Conservation (phyloP, 225 moss, liverwort and hornwort species). For the Physcomitrellopsis africana region DNA sequence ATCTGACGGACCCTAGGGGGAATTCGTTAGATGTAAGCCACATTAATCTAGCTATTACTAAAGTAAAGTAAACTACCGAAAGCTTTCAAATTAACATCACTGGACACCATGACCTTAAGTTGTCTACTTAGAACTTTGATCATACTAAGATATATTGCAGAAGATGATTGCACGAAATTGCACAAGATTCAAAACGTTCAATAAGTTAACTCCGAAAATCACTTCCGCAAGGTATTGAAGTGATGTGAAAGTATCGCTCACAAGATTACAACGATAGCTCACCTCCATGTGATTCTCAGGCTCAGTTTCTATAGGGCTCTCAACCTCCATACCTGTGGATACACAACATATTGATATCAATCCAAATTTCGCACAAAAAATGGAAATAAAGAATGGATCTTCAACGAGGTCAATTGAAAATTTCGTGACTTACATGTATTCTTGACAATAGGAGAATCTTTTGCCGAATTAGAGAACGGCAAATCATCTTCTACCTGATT, state of each 20-base stretch:
- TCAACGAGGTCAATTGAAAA: slow-evolving; percentile 1
- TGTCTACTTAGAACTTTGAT: slow-evolving; percentile 5
- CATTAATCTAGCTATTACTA: slow-evolving; percentile 6
- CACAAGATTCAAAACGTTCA: background rate
- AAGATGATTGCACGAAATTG: background rate
- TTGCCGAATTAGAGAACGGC: slow-evolving; percentile 23
- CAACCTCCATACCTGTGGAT: slow-evolving; percentile 39
- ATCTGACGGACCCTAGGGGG: slow-evolving; percentile 1
- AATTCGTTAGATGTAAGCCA: background rate
- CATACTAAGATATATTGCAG: background rate
- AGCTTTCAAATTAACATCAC: background rate
- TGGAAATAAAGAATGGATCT: background rate
- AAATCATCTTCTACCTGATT: slow-evolving; percentile 39
- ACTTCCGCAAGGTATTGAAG: background rate
- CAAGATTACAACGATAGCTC: slow-evolving; percentile 22
- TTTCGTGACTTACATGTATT: slow-evolving; percentile 37
- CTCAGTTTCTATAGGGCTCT: slow-evolving; percentile 33
- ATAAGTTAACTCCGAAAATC: slow-evolving; percentile 16
- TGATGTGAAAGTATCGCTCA: slow-evolving; percentile 2
- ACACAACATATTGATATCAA: slow-evolving; percentile 20
- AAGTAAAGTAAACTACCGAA: background rate
- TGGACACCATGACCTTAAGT: slow-evolving; percentile 9
- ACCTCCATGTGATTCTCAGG: slow-evolving; percentile 38
- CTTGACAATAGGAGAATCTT: slow-evolving; percentile 27
- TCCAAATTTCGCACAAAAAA: slow-evolving; percentile 12